A percentile compares a stretch with the other conserved stretches of the same genome.
These are phyloP conservation scores for Pelargonium nanum DNA, from an alignment of 345 rosid species.

Conservation along the genomic window DNA sequence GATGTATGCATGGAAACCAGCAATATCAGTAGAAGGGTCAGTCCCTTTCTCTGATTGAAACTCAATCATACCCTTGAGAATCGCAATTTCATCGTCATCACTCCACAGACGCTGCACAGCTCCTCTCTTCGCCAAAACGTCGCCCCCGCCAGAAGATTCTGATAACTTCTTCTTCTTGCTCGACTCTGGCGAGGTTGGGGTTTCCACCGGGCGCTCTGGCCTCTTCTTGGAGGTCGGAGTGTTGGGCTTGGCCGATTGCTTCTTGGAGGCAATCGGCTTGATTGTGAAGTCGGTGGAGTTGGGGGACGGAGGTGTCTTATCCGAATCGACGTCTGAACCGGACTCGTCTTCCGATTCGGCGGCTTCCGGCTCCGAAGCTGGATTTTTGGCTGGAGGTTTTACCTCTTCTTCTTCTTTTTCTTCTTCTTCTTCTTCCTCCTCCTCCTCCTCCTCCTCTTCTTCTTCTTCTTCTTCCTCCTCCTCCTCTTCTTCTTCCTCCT, in stretches of 20 bases:
- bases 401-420: conserved; percentile 7
- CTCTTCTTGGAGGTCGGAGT: background rate
- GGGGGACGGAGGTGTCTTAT: conserved; percentile 17
- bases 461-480: background rate
- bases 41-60: conserved; percentile 23
- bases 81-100: conserved; percentile 33
- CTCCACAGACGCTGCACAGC: conserved; percentile 39
- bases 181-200: background rate
- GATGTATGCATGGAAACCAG: conserved; percentile 21
- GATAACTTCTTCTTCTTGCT: conserved; percentile 13
- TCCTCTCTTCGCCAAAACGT: too few species aligned
- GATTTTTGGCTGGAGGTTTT: conserved; percentile 2
- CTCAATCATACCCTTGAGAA: conserved; percentile 29
- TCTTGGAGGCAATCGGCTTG: conserved; percentile 13
- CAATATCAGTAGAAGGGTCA: conserved; percentile 21
- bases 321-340: conserved; percentile 20
- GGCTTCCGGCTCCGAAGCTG: background rate
- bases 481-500: conserved; percentile 18
- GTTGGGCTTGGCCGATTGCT: background rate
- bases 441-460: background rate
- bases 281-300: conserved; percentile 16
- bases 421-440: conserved; percentile 9
- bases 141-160: conserved; percentile 12
- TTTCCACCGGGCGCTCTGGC: background rate
- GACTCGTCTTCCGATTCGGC: conserved; percentile 18